Evolutionary conservation across 768 basidiomycete genomes (phyloP).

Genomic region (Neoboletus magnificus): DNA sequence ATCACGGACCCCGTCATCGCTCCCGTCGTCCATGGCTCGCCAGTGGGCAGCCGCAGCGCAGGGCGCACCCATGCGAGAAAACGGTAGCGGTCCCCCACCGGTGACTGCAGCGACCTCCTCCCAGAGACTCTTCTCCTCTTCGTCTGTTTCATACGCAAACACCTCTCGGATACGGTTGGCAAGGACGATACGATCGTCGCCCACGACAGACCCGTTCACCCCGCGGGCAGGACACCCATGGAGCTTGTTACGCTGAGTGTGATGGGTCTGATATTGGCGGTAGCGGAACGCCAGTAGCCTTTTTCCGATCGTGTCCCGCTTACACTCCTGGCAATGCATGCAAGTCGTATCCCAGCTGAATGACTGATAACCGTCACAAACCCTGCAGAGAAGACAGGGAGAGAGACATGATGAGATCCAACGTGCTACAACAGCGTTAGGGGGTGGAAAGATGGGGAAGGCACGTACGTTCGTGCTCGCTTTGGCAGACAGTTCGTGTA

Average conservation of each 20-base stretch:
- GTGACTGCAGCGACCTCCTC: slow-evolving; percentile 28
- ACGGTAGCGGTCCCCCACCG: slow-evolving; percentile 7
- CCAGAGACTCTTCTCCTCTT: slow-evolving; percentile 30
- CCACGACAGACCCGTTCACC: background rate
- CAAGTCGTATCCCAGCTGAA: slow-evolving; percentile 18
- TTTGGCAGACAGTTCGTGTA: slow-evolving; percentile 15
- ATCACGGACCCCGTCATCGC: slow-evolving; percentile 1
- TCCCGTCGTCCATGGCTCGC: background rate
- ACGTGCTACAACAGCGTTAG: background rate
- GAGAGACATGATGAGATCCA: slow-evolving; percentile 2
- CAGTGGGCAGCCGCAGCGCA: slow-evolving; percentile 8
- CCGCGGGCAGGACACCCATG: background rate
- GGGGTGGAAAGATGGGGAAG: background rate
- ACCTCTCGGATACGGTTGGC: slow-evolving; percentile 11
- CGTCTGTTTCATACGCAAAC: slow-evolving; percentile 21
- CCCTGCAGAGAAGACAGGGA: slow-evolving; percentile 7
- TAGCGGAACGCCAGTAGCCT: slow-evolving; percentile 20
- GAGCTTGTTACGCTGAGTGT: slow-evolving; percentile 5
- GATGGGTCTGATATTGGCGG: slow-evolving; percentile 10
- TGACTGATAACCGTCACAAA: slow-evolving; percentile 26
- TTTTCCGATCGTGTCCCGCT: slow-evolving; percentile 28
- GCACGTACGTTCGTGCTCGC: slow-evolving; percentile 29
- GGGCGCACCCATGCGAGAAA: slow-evolving; percentile 13
- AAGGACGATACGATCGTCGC: slow-evolving; percentile 6
- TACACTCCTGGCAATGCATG: slow-evolving; percentile 28